A percentile compares a stretch with the other conserved stretches of the same genome.
phyloP scores from a whole-genome alignment of 2,329 filamentous ascomycete species.

The Alternaria infectoria region DNA sequence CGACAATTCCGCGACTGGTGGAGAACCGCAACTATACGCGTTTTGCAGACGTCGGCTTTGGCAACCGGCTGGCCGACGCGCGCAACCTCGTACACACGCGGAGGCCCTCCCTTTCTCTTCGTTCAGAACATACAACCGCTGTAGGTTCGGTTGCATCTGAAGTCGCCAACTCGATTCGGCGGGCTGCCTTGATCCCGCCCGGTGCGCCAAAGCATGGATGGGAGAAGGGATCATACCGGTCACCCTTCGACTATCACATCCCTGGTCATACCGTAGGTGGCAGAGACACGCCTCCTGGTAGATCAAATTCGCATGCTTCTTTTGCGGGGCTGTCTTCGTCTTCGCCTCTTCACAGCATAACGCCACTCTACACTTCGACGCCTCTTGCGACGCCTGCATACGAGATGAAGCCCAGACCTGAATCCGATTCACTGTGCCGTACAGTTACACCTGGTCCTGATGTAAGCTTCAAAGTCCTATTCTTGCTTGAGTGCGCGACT shows the following conservation, averaged over 20 bases:
- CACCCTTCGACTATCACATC: slow-evolving; percentile 8
- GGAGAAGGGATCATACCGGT: slow-evolving; percentile 5
- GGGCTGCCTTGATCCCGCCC: not conserved
- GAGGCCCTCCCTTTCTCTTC: not conserved
- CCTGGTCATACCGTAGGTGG: not conserved
- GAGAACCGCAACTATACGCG: not conserved
- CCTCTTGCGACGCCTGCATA: not conserved
- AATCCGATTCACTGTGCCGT: not conserved
- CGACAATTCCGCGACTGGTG: not conserved
- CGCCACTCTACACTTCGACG: not conserved
- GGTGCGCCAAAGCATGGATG: not conserved
- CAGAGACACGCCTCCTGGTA: not conserved
- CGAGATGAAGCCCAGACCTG: not conserved
- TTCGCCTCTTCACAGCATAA: not conserved
- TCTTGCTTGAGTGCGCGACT: not conserved
- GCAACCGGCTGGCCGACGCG: slow-evolving; percentile 10
- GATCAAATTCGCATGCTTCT: not conserved
- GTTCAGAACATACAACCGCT: not conserved
- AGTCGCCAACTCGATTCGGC: not conserved
- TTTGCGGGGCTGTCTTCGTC: not conserved
- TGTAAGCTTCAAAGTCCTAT: not conserved
- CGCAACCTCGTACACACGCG: slow-evolving; percentile 7
- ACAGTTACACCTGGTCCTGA: not conserved
- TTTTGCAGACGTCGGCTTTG: not conserved
- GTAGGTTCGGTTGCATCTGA: not conserved